Base-by-base conservation (phyloP, 2,329 filamentous ascomycete genomes). In the Aspergillus viridinutans region DNA sequence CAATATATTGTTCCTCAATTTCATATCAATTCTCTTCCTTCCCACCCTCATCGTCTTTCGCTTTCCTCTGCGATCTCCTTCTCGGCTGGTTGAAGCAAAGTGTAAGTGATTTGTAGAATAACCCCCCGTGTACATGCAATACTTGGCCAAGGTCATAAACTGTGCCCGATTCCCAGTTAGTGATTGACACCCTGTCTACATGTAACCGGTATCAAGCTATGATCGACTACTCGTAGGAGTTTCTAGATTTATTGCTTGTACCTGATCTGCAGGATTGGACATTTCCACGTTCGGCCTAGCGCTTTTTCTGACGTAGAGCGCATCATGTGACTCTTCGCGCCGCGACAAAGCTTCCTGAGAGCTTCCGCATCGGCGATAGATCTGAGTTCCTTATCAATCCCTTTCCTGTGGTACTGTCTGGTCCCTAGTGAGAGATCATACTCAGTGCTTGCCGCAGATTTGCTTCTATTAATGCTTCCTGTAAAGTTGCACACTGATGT, bases 41-140 rank as follows among this genome's bases (percentile, higher is more conserved):
- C 26, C 45, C 14, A 45, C 45, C n/a, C 21, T 53, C 12, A 28
- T 43, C 32, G 10, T 49, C 4, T 2, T n/a, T 42, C 49, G 9
- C 50, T 12, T 48, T 49, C 43, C 43, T 52, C 20, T 35, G 57
- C 23, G 20, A 52, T 23, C 28, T 58, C 40, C 21, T 56, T 32
- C 48, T 60, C 20, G 8, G 21, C 6, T 21, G 43, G 5, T 47
- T 14, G 21, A 26, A 23, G 32, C 32, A n/a, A 17, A 38, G 32
- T 38, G 14, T 17, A 38, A 38, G 32, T 6, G 32, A 38, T 14
- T 17, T 38, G 32, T 38, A 17, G 14, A 38, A 17, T 38, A 17
- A 38, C 1, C 4, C 14, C 32, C 32, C 14, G 14, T 17, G 32
- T 17, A 17, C 5, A 38, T 38, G 14, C 32, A 1, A 17, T 38